Base-by-base conservation (phyloP, 2,329 filamentous ascomycete species). In the Aureobasidium namibiae region DNA sequence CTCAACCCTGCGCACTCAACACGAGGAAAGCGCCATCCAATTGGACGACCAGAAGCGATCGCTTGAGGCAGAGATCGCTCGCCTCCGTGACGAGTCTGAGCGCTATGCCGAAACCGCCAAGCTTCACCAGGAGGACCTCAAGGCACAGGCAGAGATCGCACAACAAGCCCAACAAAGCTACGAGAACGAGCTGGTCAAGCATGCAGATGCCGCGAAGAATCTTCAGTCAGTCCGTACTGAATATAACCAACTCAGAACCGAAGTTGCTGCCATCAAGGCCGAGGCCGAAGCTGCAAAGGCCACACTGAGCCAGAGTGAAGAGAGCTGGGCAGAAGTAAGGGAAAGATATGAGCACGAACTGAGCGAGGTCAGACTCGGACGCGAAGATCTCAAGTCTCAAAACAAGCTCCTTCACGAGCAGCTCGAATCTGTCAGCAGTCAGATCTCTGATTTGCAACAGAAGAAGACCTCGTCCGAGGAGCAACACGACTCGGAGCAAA, bases 141-240 rank as follows among this genome's bases (percentile, higher is more conserved):
- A 94, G 62, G 87, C 90, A 0, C 94, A 99, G 72, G 92, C 92
- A 29, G 89, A 95, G 45, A 97, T 99, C 67, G 91, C 94, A 2
- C 86, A 90, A 56, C 89, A 90, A 71, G 91, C 94, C 3, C 94
- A 99, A 70, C 88, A 95, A 69, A 92, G 94, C 65, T 99, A 99
- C 69, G 95, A 99, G 72, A 86, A 86, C 63, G 94, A 99, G 72
- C 81, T 99, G 11, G 83, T 96, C 67, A 96, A 94, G 76, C 94
- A 99, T 73, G 92, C 92, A 1, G 90, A 96, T 65, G 94, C 92
- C n/a, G 90, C 92, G 13, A 92, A 91, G 73, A 83, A 84, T 36
- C 79, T 96, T 14, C 90, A 95, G 65, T 80, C 80, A 56, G 78
- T 96, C 50, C 89, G 94, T 54, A 79, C 80, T 4, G 90, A 97